Base-by-base conservation (phyloP, 2,329 filamentous ascomycete genomes). In the Reticulascus tulasneorum region DNA sequence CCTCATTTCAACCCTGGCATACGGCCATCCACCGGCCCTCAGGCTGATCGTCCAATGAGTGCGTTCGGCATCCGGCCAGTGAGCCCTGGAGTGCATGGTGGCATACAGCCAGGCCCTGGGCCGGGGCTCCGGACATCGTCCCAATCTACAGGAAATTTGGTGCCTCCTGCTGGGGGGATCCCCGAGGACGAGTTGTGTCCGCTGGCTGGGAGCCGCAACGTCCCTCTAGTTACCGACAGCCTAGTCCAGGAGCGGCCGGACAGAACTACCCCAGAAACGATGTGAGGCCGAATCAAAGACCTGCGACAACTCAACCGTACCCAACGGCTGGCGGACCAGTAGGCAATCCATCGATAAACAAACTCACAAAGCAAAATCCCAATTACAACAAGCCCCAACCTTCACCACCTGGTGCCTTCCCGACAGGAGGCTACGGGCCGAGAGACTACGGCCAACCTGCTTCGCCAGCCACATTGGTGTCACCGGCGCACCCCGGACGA, bases 1-100 rank as follows among this genome's bases (percentile, higher is more conserved):
- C 57, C 67, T 4, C 63, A 67, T 33, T 67, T 62, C 40, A 69
- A 69, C 42, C 56, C 71, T 4, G 67, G 69, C 24, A 54, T 73
- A 5, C 71, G 73, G 6, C 62, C 72, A 18, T 66, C 69, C 9
- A 66, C 66, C 4, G 69, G 67, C 4, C 68, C 67, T 0, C 59
- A 59, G 19, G 65, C 71, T 4, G 70, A 74, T 41, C 67, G 69
- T 4, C 68, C 73, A 2, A 58, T 62, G 35, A 69, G 71, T 46
- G 66, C 74, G 1, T 78, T 77, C 48, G 71, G 74, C 23, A 76
- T 72, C 48, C 73, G 69, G 46, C 73, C 60, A 51, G 67, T 53
- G 46, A 67, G 48, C 52, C 50, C 45, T 13, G 26, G 49, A 44
- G 38, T 38, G 17, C 29, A 22, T 5, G 31, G 49, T 13, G 20